Evolutionary conservation across 2,329 filamentous ascomycete genomes (phyloP), one percentile per base, ranked within the genome.

Genomic region (Penicillium sp.): DNA sequence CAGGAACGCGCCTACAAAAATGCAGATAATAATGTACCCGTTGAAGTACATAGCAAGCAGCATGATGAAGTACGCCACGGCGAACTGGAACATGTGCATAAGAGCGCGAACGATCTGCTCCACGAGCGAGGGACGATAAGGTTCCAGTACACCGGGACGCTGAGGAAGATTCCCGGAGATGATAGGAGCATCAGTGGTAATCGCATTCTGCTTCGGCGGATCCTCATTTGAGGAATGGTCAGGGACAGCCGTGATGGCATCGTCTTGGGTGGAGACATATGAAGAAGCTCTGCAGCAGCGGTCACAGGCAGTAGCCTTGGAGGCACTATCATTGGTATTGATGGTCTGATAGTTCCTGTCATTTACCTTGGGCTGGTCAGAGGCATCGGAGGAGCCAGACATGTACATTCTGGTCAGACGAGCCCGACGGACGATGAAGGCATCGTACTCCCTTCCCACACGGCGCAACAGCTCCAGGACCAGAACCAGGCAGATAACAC

Each of bases 61-160:
- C 87, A 93, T 91, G 59, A 91, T 68, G 56, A 91, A 81, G 64
- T 91, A 93, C 2, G 85, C 86, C 1, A 89, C 77, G 0, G 80
- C 81, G 59, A 91, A 88, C 55, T 87, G 85, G 3, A 81, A 46
- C 69, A 82, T 81, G 57, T 90, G 85, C 16, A 91, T 64, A 3
- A 82, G 52, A 0, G 86, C 82, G 6, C 86, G 78, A 3, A 85
- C 62, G 0, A 77, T 69, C 62, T 91, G 87, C 66, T 91, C 82
- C 20, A 77, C 57, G 1, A 84, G 31, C 9, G 71, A 85, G 0
- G 85, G 85, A 10, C 58, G 79, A 69, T 68, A 77, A 74, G 40
- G 36, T 0, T 36, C 14, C 24, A 42, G 27, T 7, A 8, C 14
- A 20, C 14, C 26, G 16, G 40, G 18, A 2, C 27, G 31, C 14